Evolutionary conservation across 345 rosid species (phyloP).

Genomic region (Eucalyptus decipiens): DNA sequence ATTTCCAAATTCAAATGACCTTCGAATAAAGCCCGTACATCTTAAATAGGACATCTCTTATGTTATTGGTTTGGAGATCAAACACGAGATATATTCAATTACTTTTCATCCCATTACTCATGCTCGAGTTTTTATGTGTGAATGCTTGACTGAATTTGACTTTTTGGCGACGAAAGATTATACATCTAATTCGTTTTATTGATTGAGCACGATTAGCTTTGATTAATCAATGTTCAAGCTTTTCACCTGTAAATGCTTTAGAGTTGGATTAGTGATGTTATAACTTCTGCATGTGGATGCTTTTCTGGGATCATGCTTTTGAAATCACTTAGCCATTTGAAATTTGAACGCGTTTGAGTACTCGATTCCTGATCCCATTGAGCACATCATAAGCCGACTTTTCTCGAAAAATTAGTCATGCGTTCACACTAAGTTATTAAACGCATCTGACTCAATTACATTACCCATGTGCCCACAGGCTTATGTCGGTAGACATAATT

Average conservation of each 20-base stretch:
- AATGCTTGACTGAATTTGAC: not conserved
- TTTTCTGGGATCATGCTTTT: not conserved
- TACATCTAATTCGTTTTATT: not conserved
- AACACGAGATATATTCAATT: not conserved
- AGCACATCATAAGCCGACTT: not conserved
- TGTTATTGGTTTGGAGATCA: not conserved
- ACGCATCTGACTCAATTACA: not conserved
- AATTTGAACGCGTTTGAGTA: not conserved
- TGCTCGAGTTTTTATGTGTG: not conserved
- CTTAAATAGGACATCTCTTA: not conserved
- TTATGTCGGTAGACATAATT: not conserved
- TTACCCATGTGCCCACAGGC: not conserved
- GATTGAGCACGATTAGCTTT: not conserved
- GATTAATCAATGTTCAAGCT: not conserved
- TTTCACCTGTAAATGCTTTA: not conserved
- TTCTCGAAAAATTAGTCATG: not conserved
- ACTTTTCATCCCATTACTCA: not conserved
- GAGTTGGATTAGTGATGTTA: not conserved
- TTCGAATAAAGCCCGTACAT: fast-evolving
- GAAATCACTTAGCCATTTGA: not conserved
- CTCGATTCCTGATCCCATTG: not conserved
- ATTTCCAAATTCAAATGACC: not conserved
- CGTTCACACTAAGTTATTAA: not conserved
- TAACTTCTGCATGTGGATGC: not conserved
- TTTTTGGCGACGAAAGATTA: not conserved